Conservation (phyloP, 192 early-diverging fungal species). For the Backusella parvicylindrica region DNA sequence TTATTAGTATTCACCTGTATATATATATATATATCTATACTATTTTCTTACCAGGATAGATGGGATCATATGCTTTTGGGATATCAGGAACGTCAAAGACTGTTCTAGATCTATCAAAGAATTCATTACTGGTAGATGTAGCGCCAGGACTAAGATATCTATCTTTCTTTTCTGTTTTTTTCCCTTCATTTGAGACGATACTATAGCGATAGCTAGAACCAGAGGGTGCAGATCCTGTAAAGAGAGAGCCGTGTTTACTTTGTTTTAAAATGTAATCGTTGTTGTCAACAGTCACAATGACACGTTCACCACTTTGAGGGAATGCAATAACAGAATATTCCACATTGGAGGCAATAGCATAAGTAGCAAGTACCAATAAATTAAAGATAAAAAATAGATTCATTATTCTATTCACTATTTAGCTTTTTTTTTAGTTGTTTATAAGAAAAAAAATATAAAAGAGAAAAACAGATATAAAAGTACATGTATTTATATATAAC, state of each 20-base stretch:
- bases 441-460: not conserved
- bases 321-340: slow-evolving; percentile 20
- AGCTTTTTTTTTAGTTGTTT: not conserved
- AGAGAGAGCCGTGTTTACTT: not conserved
- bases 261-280: not conserved
- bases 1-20: not conserved
- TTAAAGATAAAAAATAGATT: not conserved
- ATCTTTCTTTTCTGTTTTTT: not conserved
- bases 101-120: slow-evolving; percentile 38
- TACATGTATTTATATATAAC: not conserved
- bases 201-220: slow-evolving; percentile 9
- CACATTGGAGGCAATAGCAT: slow-evolving; percentile 6
- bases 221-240: slow-evolving; percentile 7
- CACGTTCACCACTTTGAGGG: slow-evolving; percentile 6
- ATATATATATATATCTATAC: not conserved
- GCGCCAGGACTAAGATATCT: not conserved
- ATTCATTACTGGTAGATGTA: slow-evolving; percentile 33
- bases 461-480: not conserved
- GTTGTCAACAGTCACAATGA: slow-evolving; percentile 11
- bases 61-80: slow-evolving; percentile 37
- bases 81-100: slow-evolving; percentile 21
- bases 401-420: not conserved
- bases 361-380: not conserved
- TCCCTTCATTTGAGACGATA: not conserved
- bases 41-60: slow-evolving; percentile 31